Evolutionary conservation across 2,329 filamentous ascomycete species (phyloP), one percentile per base, ranked within the genome.

Genomic region (Pseudopyrenochaeta lycopersici): DNA sequence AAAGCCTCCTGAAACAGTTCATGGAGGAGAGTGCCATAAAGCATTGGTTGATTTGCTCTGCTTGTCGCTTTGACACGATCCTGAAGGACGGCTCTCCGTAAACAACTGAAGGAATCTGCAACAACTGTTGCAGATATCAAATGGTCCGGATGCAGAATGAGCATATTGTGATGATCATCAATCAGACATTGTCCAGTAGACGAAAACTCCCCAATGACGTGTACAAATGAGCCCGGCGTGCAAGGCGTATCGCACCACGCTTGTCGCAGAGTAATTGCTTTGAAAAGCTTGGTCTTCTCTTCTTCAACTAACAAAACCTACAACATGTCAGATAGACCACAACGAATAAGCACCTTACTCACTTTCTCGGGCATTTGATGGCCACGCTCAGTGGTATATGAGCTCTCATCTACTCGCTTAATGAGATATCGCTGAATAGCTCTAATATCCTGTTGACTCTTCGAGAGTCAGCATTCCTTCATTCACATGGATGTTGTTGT

Each of bases 121-220:
- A 99, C 90, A 4, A 96, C 92, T 0, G 95, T 98, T 2, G 95
- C 90, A 2, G 95, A 98, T 47, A 99, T 90, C 30, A 99, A 84
- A 76, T 98, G 93, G 69, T 99, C 95, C 0, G 95, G 95, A 69
- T 99, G 93, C 12, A 99, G 79, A 52, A 99, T 92, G 45, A 99
- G 80, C 75, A 98, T 90, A 66, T 93, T 92, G 44, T 89, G 83
- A 2, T 84, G 82, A 72, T 98, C 92, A 70, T 96, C 90, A 58
- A 98, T 84, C 41, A 96, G 78, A 71, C 93, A 96, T 71, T 88
- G 86, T 1, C 91, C 90, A 14, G 79, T 82, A 1, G 77, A 63
- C 52, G 89, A 84, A 66, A 96, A 97, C 3, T 85, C 78, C 27
- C 93, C 93, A 59, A 96, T 91, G 52, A 99, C 81, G 72, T 99